These are phyloP conservation scores for Amyloporia xantha DNA, from an alignment of 768 basidiomycete species.

Conservation along the genomic window DNA sequence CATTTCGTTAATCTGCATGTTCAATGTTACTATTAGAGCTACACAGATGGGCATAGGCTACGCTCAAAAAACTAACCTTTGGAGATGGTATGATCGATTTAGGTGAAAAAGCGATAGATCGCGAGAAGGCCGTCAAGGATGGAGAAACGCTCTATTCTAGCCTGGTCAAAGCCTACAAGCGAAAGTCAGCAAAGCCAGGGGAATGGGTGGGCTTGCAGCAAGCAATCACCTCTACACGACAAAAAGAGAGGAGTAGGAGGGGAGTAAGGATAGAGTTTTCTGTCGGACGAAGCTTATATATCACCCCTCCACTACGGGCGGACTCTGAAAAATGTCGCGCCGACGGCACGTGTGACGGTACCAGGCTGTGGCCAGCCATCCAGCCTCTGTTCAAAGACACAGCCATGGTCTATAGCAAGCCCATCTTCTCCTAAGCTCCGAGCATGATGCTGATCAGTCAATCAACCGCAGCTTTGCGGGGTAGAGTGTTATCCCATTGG, in stretches of 20 bases:
- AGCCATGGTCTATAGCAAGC: background rate
- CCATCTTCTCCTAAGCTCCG: background rate
- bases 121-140: conserved; percentile 43
- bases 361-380: background rate
- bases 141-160: conserved; percentile 55
- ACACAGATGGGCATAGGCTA: background rate
- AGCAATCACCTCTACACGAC: conserved; percentile 28
- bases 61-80: conserved; percentile 16
- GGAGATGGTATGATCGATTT: conserved; percentile 20
- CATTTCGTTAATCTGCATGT: conserved; percentile 57
- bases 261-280: conserved; percentile 30
- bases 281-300: conserved; percentile 20
- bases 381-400: background rate
- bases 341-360: conserved; percentile 16
- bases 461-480: background rate
- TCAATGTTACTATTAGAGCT: conserved; percentile 11
- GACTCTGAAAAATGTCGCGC: conserved; percentile 21
- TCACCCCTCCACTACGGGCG: conserved; percentile 6
- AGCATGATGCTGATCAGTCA: background rate
- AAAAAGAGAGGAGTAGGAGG: conserved; percentile 31
- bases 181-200: too few species aligned
- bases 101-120: conserved; percentile 37
- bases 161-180: conserved; percentile 32
- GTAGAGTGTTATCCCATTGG: too few species aligned
- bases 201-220: too few species aligned